These are phyloP conservation scores for Gamsiella multidivaricata DNA, from an alignment of 192 early-diverging fungal genomes.

Conservation along the genomic window DNA sequence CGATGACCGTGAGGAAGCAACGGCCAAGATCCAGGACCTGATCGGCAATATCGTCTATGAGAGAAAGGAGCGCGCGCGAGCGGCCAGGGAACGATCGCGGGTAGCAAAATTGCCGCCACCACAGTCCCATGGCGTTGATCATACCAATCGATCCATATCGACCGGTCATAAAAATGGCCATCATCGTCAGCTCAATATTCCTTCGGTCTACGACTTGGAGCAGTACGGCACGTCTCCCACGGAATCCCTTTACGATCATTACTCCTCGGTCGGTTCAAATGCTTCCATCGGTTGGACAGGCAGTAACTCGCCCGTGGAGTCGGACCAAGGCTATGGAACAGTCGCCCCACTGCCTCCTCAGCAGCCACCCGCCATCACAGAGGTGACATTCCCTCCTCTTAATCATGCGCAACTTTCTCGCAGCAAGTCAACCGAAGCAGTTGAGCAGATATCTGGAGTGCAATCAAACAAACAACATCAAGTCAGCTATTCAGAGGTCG, in stretches of 20 bases:
- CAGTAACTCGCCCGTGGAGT: conserved; percentile 28
- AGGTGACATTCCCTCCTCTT: conserved; percentile 46
- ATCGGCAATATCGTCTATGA: conserved; percentile 24
- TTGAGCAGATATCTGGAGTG: neutral
- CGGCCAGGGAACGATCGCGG: neutral
- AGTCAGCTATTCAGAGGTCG: conserved; percentile 32
- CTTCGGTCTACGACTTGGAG: conserved; percentile 31
- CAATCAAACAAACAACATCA: conserved; percentile 4
- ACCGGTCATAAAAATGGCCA: conserved; percentile 19
- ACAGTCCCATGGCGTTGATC: conserved; percentile 15
- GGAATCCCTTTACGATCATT: conserved; percentile 39
- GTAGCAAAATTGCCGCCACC: neutral
- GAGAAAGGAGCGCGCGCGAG: conserved; percentile 25
- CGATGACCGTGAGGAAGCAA: conserved; percentile 46
- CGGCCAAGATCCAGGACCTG: conserved; percentile 48
- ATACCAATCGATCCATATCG: conserved; percentile 2
- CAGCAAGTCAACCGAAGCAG: neutral
- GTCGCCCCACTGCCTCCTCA: conserved; percentile 28
- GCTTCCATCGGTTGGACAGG: conserved; percentile 25
- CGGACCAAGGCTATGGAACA: conserved; percentile 52
- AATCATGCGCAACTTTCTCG: neutral
- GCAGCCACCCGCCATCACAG: conserved; percentile 36
- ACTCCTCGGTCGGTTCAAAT: conserved; percentile 43
- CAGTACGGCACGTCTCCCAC: conserved; percentile 47
- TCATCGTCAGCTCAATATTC: conserved; percentile 31